These are phyloP conservation scores for Globisporangium nodosum DNA, from an alignment of 352 stramenopile species.

Conservation along the genomic window DNA sequence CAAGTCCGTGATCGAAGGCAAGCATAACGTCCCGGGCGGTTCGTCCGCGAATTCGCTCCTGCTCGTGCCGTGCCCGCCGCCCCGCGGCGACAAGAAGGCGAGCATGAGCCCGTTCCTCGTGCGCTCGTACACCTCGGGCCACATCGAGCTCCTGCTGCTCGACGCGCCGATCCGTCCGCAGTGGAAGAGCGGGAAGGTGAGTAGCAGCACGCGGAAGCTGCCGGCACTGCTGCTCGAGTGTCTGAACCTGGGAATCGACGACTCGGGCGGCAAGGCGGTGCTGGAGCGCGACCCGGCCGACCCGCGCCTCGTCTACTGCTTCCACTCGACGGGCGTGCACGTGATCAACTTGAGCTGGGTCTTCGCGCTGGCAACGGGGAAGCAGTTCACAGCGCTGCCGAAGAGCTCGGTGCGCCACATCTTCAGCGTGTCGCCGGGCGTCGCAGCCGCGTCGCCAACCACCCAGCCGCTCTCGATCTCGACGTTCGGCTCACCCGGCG, in stretches of 20 bases:
- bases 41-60: conserved; percentile 47
- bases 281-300: conserved; percentile 47
- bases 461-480: neutral
- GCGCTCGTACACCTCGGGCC: conserved; percentile 63
- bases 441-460: conserved; percentile 1
- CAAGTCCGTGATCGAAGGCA: conserved; percentile 52
- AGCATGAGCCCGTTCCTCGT: conserved; percentile 50
- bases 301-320: conserved; percentile 58
- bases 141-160: conserved; percentile 69
- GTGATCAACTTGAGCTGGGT: conserved; percentile 77
- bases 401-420: conserved; percentile 72
- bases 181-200: conserved; percentile 38
- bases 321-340: conserved; percentile 75
- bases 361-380: conserved; percentile 43
- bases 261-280: conserved; percentile 56
- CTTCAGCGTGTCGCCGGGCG: conserved; percentile 63
- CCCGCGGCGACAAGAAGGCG: conserved; percentile 24
- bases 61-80: conserved; percentile 33
- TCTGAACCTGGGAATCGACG: conserved; percentile 64
- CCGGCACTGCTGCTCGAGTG: conserved; percentile 65
- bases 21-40: conserved; percentile 34
- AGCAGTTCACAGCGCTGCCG: conserved; percentile 51
- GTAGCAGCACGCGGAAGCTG: conserved; percentile 16
- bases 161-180: conserved; percentile 53
- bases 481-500: conserved; percentile 6